phyloP scores from a whole-genome alignment of 2,329 filamentous ascomycete species.

The Epicoccum nigrum region DNA sequence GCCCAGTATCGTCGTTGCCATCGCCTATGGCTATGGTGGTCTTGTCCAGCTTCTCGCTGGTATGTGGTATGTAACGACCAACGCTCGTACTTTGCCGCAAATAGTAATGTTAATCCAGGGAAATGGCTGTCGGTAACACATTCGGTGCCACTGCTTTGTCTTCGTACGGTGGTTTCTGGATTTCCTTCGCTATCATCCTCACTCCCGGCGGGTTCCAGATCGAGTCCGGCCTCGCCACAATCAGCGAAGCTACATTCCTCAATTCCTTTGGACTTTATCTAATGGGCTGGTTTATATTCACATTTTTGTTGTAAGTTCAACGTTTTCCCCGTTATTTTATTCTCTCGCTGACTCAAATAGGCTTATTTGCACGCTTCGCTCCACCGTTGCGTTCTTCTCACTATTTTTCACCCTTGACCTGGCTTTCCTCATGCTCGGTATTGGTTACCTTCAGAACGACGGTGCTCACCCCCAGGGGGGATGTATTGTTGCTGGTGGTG shows the following conservation, averaged over 20 bases:
- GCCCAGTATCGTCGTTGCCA: conserved; percentile 56
- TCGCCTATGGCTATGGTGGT: conserved; percentile 58
- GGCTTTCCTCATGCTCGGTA: conserved; percentile 63
- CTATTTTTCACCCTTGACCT: conserved; percentile 65
- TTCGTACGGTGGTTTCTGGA: conserved; percentile 68
- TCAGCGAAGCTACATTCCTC: conserved; percentile 50
- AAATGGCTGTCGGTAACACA: conserved; percentile 65
- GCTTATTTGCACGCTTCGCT: conserved; percentile 59
- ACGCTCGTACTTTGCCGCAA: too few relatives aligned
- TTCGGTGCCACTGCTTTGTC: conserved; percentile 67
- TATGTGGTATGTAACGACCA: conserved; percentile 59
- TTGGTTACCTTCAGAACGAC: conserved; percentile 58
- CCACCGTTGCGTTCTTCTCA: conserved; percentile 63
- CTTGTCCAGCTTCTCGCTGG: conserved; percentile 59
- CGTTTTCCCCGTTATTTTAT: too few relatives aligned
- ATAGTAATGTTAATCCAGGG: conserved; percentile 43
- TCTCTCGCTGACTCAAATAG: too few relatives aligned
- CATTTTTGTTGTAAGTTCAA: conserved; percentile 46
- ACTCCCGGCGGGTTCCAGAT: conserved; percentile 61
- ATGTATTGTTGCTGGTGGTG: conserved; percentile 60
- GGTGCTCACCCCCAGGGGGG: conserved; percentile 48
- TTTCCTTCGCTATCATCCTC: conserved; percentile 64
- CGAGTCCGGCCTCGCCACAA: conserved; percentile 48
- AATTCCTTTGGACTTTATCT: conserved; percentile 64
- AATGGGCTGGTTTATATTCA: conserved; percentile 67